Percentiles rank a stretch among this genome's conserved stretches.
phyloP scores from a whole-genome alignment of 305 asterid genomes.

The Fraxinus dipetala region DNA sequence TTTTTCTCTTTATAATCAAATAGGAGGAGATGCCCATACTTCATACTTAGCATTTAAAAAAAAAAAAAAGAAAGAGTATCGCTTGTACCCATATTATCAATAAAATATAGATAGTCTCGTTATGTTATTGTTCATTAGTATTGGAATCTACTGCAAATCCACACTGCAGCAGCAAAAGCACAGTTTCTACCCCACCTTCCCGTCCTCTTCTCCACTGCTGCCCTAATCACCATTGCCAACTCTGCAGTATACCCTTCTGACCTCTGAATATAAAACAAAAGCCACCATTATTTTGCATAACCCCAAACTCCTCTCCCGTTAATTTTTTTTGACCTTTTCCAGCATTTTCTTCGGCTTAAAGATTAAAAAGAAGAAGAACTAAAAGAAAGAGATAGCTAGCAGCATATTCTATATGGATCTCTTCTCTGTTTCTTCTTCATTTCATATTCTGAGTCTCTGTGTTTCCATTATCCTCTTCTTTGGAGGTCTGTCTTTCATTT shows the following conservation, averaged over 20 bases:
- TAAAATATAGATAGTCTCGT: not conserved
- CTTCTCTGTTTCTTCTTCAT: constrained; percentile 24
- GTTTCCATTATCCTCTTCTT: constrained; percentile 39
- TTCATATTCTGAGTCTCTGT: constrained; percentile 28
- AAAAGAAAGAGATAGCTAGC: not conserved
- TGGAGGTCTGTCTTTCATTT: constrained; percentile 36
- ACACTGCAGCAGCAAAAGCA: not conserved
- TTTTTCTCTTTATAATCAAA: too few relatives aligned
- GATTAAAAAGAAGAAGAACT: not conserved
- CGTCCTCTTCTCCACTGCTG: constrained; percentile 6
- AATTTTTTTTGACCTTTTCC: not conserved
- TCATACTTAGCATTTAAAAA: too few relatives aligned
- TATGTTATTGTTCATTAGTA: not conserved
- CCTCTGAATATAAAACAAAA: constrained; percentile 6
- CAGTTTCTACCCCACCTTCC: not conserved
- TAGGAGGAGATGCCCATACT: too few relatives aligned
- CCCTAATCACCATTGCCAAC: not conserved
- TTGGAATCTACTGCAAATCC: not conserved
- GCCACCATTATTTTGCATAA: constrained; percentile 1
- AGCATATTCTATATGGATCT: constrained; percentile 45
- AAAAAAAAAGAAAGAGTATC: too few relatives aligned
- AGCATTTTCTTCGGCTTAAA: constrained; percentile 5
- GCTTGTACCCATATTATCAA: not conserved
- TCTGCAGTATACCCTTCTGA: not conserved
- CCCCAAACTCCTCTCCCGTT: constrained; percentile 25